These are phyloP conservation scores for Talaromyces wortmannii DNA, from an alignment of 495 filamentous ascomycete species.

Conservation along the genomic window DNA sequence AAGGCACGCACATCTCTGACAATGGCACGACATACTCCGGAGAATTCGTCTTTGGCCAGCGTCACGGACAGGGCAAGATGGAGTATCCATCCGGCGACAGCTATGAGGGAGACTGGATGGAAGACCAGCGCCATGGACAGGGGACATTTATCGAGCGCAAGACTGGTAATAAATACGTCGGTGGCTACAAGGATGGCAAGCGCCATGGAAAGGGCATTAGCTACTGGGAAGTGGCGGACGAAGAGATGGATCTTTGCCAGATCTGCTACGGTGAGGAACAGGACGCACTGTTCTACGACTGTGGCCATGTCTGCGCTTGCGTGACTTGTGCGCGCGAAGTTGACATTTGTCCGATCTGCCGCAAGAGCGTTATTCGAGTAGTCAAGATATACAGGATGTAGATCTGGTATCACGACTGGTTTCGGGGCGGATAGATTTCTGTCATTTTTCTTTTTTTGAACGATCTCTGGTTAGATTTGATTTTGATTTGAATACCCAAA, in stretches of 20 bases:
- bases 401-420: neutral
- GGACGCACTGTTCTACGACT: conserved; percentile 58
- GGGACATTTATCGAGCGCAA: conserved; percentile 51
- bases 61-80: conserved; percentile 50
- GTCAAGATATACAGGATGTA: conserved; percentile 51
- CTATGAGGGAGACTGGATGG: conserved; percentile 54
- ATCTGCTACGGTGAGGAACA: conserved; percentile 60
- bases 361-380: conserved; percentile 49
- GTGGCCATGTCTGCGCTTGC: conserved; percentile 61
- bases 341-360: conserved; percentile 59
- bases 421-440: neutral
- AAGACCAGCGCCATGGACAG: conserved; percentile 50
- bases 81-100: conserved; percentile 56
- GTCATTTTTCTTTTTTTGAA: neutral
- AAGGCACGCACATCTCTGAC: conserved; percentile 45
- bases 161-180: conserved; percentile 58
- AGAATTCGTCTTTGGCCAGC: conserved; percentile 42
- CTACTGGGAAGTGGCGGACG: conserved; percentile 56
- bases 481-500: neutral
- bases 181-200: conserved; percentile 57
- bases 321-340: conserved; percentile 54
- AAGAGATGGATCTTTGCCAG: conserved; percentile 54
- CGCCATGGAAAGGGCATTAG: conserved; percentile 57
- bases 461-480: neutral
- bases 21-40: conserved; percentile 51